phyloP scores from a whole-genome alignment of 2,329 filamentous ascomycete genomes.

The Xylariales sp. region DNA sequence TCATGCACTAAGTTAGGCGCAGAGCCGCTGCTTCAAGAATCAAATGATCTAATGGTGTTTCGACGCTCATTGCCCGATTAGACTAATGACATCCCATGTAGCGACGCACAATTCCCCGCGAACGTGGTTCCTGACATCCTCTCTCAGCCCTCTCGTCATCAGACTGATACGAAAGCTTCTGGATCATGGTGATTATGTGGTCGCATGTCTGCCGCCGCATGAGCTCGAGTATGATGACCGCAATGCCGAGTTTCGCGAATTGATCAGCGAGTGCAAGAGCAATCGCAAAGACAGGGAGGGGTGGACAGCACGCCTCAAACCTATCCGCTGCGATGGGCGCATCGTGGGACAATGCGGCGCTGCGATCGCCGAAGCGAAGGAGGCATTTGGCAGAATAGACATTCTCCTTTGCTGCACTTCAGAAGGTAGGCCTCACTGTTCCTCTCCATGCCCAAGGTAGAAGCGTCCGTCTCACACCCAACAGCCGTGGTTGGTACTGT shows the following conservation, averaged over 20 bases:
- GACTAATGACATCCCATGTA: constrained; percentile 32
- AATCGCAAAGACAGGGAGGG: constrained; percentile 62
- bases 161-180: constrained; percentile 77
- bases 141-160: constrained; percentile 78
- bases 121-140: constrained; percentile 89
- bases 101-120: constrained; percentile 70
- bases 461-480: background rate
- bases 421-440: constrained; percentile 55
- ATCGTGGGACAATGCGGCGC: constrained; percentile 71
- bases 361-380: constrained; percentile 80
- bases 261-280: constrained; percentile 67
- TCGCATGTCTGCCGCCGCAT: constrained; percentile 73
- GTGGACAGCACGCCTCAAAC: constrained; percentile 73
- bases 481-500: constrained; percentile 82
- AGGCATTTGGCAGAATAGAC: constrained; percentile 81
- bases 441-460: no score
- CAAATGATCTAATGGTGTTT: no score
- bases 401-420: constrained; percentile 86
- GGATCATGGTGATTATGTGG: constrained; percentile 86
- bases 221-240: constrained; percentile 75
- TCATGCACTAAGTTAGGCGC: no score
- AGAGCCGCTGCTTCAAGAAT: no score
- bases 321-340: constrained; percentile 59
- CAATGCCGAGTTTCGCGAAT: constrained; percentile 73
- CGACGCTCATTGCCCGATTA: constrained; percentile 11